Conservation (phyloP, 179 eudicot genomes). For the Carnegiea gigantea region DNA sequence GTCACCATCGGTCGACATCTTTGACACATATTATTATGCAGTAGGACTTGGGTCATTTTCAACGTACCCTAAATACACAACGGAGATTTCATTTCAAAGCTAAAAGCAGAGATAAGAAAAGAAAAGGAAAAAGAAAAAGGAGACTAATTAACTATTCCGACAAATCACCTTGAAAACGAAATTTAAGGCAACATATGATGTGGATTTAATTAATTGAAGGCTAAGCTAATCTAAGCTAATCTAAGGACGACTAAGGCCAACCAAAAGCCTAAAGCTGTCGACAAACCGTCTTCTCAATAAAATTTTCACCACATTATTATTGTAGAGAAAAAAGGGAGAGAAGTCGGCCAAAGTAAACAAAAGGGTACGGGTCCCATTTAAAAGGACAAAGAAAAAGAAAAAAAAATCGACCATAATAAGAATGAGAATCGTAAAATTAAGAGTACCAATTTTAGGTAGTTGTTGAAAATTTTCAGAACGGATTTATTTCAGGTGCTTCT, state of each 20-base stretch:
- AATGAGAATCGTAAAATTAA: no score
- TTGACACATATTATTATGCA: neutral
- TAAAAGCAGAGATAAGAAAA: neutral
- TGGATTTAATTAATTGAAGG: neutral
- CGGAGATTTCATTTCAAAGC: neutral
- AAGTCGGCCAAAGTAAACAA: neutral
- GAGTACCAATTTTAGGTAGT: no score
- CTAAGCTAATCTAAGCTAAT: neutral
- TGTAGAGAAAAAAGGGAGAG: neutral
- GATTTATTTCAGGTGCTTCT: no score
- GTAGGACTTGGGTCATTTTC: neutral
- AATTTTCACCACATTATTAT: neutral
- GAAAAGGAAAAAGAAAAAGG: neutral
- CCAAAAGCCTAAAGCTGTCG: neutral
- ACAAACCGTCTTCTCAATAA: neutral
- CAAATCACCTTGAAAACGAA: neutral
- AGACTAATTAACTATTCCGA: neutral
- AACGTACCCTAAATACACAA: neutral
- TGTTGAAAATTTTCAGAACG: no score
- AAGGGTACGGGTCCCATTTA: no score
- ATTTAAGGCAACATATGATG: neutral
- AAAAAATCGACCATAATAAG: no score
- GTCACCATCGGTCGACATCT: constrained; percentile 3
- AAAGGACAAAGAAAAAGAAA: no score
- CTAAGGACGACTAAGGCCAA: neutral